Evolutionary conservation across 768 basidiomycete species (phyloP), one percentile per base, ranked within the genome.

Genomic region (Pleurotus djamor): DNA sequence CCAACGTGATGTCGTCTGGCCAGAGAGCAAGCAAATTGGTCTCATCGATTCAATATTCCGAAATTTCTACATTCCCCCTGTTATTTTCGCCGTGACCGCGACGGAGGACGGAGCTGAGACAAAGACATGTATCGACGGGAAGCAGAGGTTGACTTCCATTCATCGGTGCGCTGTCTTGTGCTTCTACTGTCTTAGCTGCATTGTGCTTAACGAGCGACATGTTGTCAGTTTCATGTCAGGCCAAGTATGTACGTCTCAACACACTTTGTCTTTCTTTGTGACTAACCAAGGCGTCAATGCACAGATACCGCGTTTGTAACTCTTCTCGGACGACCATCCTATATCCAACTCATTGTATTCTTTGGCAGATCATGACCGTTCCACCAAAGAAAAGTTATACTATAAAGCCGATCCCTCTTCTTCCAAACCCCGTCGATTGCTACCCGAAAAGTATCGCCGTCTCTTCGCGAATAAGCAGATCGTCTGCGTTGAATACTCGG

Each of bases 1-100:
- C 66, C 91, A 92, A 66, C 82, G 90, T 67, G 90, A 79, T 54
- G 74, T 89, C 48, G 88, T 89, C 9, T 89, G 88, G 89, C 73
- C 75, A 5, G 84, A 85, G 44, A 59, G 68, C 44, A 88, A 89
- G 63, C 87, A 88, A 59, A 74, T 76, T 10, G 79, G 76, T 5
- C 73, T 89, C 5, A 85, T 89, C 48, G 88, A 89, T 61, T 88
- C 88, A 0, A 58, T 88, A 4, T 72, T 89, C 51, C 76, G 81
- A 52, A 85, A 87, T 64, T 88, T 82, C 65, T 85, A 86, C 48
- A 79, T 89, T 6, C 88, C 87, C 0, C 86, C 86, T 1, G 74
- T 89, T 43, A 82, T 89, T 17, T 88, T 89, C 62, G 85, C 87
- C 60, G 79, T 84, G 10, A 72, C 81, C 17, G 69, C 74, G 2